Conservation (phyloP, 2,329 filamentous ascomycete species). For the Volutella citrinella region DNA sequence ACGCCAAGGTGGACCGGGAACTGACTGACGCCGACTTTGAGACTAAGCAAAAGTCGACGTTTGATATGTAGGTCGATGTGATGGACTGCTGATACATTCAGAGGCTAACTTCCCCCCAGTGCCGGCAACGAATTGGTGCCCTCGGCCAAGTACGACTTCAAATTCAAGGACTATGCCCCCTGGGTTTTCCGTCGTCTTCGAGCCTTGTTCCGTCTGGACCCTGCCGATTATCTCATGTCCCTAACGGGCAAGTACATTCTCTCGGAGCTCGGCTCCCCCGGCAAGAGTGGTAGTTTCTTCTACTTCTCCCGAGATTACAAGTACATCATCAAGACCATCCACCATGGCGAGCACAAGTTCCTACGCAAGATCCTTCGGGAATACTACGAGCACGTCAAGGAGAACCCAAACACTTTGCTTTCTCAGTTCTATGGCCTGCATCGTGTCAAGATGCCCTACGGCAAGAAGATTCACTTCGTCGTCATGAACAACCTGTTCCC, state of each 20-base stretch:
- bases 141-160: constrained; percentile 99
- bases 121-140: constrained; percentile 96
- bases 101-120: constrained; percentile 41
- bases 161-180: constrained; percentile 99
- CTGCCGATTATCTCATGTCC: constrained; percentile 97
- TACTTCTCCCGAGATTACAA: constrained; percentile 99
- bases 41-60: constrained; percentile 94
- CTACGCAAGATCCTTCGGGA: constrained; percentile 80
- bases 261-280: constrained; percentile 92
- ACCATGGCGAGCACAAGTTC: constrained; percentile 90
- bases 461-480: constrained; percentile 97
- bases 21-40: constrained; percentile 90
- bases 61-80: constrained; percentile 75
- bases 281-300: constrained; percentile 98
- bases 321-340: constrained; percentile 99
- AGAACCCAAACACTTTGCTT: constrained; percentile 93
- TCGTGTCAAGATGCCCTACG: constrained; percentile 96
- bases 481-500: constrained; percentile 99
- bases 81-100: neutral
- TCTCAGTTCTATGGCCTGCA: constrained; percentile 98
- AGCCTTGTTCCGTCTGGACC: constrained; percentile 83
- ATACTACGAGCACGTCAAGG: constrained; percentile 88
- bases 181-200: constrained; percentile 97
- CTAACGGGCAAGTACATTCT: constrained; percentile 98
- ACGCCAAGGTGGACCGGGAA: constrained; percentile 91